A percentile compares a stretch with the other conserved stretches of the same genome.
These are phyloP conservation scores for Candida coleopterorum DNA, from an alignment of 805 yeast genomes.

Conservation along the genomic window DNA sequence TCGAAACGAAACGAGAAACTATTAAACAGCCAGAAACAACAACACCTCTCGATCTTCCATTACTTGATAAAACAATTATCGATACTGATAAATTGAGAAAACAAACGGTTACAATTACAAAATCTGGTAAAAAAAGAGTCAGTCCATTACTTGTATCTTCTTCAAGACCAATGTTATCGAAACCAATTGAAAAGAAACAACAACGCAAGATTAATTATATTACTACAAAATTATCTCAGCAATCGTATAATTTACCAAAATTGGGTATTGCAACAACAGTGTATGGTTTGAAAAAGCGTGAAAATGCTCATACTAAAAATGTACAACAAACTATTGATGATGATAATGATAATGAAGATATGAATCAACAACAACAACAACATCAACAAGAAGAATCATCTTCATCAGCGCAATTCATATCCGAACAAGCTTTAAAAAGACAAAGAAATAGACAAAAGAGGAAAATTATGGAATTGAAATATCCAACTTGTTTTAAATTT, in stretches of 20 bases:
- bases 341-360: constrained; percentile 49
- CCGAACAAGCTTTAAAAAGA: constrained; percentile 28
- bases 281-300: constrained; percentile 42
- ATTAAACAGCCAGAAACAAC: not conserved
- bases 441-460: constrained; percentile 28
- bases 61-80: not conserved
- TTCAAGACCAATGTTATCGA: constrained; percentile 12
- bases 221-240: constrained; percentile 34
- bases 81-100: constrained; percentile 8
- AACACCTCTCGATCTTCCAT: not conserved
- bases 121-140: constrained; percentile 73
- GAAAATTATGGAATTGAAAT: constrained; percentile 25
- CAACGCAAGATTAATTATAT: constrained; percentile 2
- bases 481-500: constrained; percentile 32
- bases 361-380: constrained; percentile 31
- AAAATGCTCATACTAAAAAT: constrained; percentile 2
- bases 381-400: constrained; percentile 13
- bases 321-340: constrained; percentile 10
- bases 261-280: constrained; percentile 63
- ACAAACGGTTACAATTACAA: constrained; percentile 58
- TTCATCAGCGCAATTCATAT: constrained; percentile 13
- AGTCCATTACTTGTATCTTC: constrained; percentile 63
- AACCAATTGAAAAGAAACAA: constrained; percentile 6
- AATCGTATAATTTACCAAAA: constrained; percentile 53
- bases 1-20: constrained; percentile 9